Evolutionary conservation across 192 early-diverging fungal species (phyloP), one percentile per base, ranked within the genome.

Genomic region (Irineochytrium annulatum): DNA sequence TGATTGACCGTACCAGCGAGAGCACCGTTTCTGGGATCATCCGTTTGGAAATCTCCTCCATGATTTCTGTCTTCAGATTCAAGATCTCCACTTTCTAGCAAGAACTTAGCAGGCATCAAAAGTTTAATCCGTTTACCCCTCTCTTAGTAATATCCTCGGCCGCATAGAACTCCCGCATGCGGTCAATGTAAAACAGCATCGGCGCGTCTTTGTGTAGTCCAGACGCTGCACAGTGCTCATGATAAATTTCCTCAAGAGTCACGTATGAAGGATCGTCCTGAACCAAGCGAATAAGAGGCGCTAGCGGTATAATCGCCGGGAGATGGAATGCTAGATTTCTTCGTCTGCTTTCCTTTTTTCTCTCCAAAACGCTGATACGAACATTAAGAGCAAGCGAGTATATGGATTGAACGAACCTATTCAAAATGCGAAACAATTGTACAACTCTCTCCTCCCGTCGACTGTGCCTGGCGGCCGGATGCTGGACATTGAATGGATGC

Each of bases 391-490:
- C 16, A 30, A 60, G n/a, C 27, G 17, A 60, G 26, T 19, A 52
- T 5, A 24, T 8, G 34, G 16, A n/a, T 24, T 28, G 30, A 41
- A n/a, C n/a, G n/a, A 69, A 82, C 85, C 74, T 77, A 60, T 98
- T 95, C 24, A 97, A 64, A 34, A 97, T 88, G 52, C 94, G 83
- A 73, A 94, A 97, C 34, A 99, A 76, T 65, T 98, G 97, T 61
- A 93, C 80, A 53, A 96, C 88, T 67, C 93, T 81, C 73, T 99
- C 97, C 72, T 99, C 97, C 26, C 96, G 81, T 27, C 93, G 82
- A 66, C 89, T 88, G 58, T 91, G 87, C 46, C 91, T 78, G 16
- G 88, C 79, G 13, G 92, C 86, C n/a, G 92, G 91, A 63, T 97
- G 89, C 73, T 99, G 97, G 26, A 98, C 89, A 54, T 91, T 81